A percentile compares a stretch with the other conserved stretches of the same genome.
phyloP scores from a whole-genome alignment of 225 moss, liverwort and hornwort genomes.

The Bryoerythrophyllum caledonicum region DNA sequence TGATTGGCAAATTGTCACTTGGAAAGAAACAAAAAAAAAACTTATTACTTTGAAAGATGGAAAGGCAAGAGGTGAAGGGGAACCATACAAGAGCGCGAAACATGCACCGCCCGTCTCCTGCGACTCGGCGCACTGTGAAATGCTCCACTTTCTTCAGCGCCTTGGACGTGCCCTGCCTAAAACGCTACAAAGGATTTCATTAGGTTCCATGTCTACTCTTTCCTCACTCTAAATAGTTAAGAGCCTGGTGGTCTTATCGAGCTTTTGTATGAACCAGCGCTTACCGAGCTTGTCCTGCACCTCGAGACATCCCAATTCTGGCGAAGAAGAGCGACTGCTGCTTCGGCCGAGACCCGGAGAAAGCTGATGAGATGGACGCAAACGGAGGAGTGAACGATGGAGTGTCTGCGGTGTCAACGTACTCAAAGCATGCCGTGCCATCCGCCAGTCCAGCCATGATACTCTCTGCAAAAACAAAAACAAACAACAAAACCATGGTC shows the following conservation, averaged over 20 bases:
- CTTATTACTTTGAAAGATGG: not conserved
- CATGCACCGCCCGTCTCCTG: constrained; percentile 97
- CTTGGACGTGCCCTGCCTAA: constrained; percentile 70
- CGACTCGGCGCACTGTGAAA: constrained; percentile 70
- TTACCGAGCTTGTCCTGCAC: constrained; percentile 48
- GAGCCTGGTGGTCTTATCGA: too few species aligned
- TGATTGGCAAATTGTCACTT: not conserved
- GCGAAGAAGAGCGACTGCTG: constrained; percentile 70
- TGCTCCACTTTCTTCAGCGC: constrained; percentile 91
- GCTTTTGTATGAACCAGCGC: too few species aligned
- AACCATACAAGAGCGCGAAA: constrained; percentile 88
- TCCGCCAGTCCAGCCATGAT: constrained; percentile 63
- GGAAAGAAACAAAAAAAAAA: too few species aligned
- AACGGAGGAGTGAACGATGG: constrained; percentile 52
- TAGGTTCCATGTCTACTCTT: too few species aligned
- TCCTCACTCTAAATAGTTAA: too few species aligned
- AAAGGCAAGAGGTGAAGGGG: too few species aligned
- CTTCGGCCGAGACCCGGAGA: constrained; percentile 52
- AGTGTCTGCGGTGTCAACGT: constrained; percentile 52
- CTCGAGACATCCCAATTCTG: constrained; percentile 53
- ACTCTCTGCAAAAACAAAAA: constrained; percentile 44
- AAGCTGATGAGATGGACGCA: constrained; percentile 82
- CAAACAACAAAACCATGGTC: not conserved
- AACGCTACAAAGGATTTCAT: constrained; percentile 13
- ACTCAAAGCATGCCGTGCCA: constrained; percentile 85